A percentile compares a stretch with the other conserved stretches of the same genome.
Conservation (phyloP, 306 rosid genomes). For the Corylus avellana region DNA sequence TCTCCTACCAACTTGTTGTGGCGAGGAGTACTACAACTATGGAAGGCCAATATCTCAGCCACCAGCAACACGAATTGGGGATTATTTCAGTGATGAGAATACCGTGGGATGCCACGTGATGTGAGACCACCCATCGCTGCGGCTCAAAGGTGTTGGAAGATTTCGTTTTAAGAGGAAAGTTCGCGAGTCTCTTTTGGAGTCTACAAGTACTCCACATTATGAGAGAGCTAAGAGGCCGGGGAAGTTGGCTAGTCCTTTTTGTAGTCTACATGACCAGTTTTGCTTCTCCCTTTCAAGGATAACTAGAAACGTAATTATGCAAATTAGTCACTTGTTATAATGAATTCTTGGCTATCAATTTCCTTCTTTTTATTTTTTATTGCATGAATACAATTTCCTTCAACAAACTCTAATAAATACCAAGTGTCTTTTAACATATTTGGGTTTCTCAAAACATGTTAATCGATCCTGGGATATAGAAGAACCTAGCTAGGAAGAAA, state of each 20-base stretch:
- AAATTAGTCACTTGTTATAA: neutral
- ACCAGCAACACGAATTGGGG: constrained; percentile 30
- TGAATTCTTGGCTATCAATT: neutral
- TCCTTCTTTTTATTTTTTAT: neutral
- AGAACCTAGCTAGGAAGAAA: no score
- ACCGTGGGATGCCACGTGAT: constrained; percentile 44
- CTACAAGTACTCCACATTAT: no score
- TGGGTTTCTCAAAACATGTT: no score
- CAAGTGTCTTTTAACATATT: no score
- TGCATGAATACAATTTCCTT: neutral
- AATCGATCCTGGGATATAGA: no score
- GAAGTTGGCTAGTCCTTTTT: constrained; percentile 11
- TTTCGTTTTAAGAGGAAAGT: neutral
- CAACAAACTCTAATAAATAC: no score
- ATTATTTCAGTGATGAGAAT: constrained; percentile 47
- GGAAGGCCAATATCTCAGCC: constrained; percentile 21
- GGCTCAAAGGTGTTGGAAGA: neutral
- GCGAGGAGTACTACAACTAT: constrained; percentile 14
- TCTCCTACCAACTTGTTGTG: constrained; percentile 11
- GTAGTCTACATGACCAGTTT: neutral
- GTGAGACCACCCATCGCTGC: constrained; percentile 19
- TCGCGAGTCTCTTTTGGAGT: neutral
- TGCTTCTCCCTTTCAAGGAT: neutral
- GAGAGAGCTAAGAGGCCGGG: neutral
- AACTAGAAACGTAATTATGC: neutral